Evolutionary conservation across 495 filamentous ascomycete genomes (phyloP), one percentile per base, ranked within the genome.

Genomic region (Pseudevernia furfuracea): DNA sequence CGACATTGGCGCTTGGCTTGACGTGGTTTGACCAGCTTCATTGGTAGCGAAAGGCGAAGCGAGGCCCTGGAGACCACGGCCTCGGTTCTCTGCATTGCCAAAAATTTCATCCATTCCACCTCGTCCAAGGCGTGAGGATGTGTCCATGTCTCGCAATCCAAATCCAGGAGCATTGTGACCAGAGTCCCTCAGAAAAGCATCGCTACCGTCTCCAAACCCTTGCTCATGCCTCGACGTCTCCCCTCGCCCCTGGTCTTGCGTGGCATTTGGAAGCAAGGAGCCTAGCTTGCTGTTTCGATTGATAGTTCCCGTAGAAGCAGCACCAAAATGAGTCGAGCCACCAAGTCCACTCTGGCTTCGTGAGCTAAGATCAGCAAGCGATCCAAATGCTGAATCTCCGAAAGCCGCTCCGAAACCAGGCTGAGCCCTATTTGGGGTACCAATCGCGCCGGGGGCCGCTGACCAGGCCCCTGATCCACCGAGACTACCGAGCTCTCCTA

Each of bases 211-310:
- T 25, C 62, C 44, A 44, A 58, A 82, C 9, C 85, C 81, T 48
- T 87, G 81, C 1, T 78, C 80, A 38, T 84, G 74, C 23, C 79
- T 75, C 38, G 68, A 70, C 52, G 77, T 73, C 4, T 86, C 84
- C 59, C 71, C 66, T 30, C 81, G 87, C 81, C 91, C 88, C 71
- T 92, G 89, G n/a, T 92, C 90, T 72, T 94, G 90, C 87, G 95
- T 92, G 4, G 87, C 85, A 12, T 81, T 71, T 19, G 93, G 91
- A 71, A 98, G 96, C 46, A 98, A 80, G 3, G 91, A 92, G 1
- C 88, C 89, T 60, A 97, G 77, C 73, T 91, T 95, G 75, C 90
- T 93, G 0, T 85, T 85, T 60, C 93, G 84, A 38, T 87, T 85
- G 46, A 86, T 78, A 39, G 84, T 82, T 38, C 79, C 78, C 48